phyloP scores from a whole-genome alignment of 495 filamentous ascomycete species.

The Massariosphaeria phaeospora region DNA sequence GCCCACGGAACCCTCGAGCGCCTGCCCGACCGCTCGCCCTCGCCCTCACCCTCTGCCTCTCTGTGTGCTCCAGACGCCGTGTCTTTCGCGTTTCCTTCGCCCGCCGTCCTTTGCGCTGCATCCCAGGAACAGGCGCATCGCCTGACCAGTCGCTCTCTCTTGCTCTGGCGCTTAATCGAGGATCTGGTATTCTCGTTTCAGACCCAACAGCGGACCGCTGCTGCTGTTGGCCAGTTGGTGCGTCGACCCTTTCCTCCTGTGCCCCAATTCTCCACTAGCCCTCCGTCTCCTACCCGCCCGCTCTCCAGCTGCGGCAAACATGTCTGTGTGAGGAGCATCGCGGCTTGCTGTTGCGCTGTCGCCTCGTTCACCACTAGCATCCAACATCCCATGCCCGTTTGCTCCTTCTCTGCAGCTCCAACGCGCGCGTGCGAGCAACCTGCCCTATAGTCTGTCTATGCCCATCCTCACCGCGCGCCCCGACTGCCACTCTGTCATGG shows the following conservation, averaged over 20 bases:
- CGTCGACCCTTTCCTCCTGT: slow-evolving; percentile 19
- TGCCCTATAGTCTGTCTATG: no score
- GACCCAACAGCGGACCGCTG: slow-evolving; percentile 14
- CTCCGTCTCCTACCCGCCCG: slow-evolving; percentile 7
- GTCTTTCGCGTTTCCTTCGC: no score
- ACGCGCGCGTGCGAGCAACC: no score
- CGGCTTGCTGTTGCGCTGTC: neutral
- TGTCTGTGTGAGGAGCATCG: slow-evolving; percentile 16
- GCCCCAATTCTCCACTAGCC: slow-evolving; percentile 19
- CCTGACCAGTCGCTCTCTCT: slow-evolving; percentile 31
- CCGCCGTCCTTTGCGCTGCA: slow-evolving; percentile 22
- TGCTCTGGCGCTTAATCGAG: slow-evolving; percentile 31
- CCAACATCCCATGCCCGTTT: neutral
- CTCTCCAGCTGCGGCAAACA: neutral
- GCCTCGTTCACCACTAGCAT: neutral
- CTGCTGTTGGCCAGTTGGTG: slow-evolving; percentile 29
- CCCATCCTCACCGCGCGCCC: neutral
- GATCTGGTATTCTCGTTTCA: slow-evolving; percentile 37
- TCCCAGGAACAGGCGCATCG: slow-evolving; percentile 27
- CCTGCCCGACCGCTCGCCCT: neutral
- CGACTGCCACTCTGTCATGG: slow-evolving; percentile 12
- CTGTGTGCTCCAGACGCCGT: no score
- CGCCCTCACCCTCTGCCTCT: neutral
- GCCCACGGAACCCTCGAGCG: neutral
- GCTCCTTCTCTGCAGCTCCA: neutral